phyloP scores from a whole-genome alignment of 306 rosid genomes.

The Vigna hirtella region DNA sequence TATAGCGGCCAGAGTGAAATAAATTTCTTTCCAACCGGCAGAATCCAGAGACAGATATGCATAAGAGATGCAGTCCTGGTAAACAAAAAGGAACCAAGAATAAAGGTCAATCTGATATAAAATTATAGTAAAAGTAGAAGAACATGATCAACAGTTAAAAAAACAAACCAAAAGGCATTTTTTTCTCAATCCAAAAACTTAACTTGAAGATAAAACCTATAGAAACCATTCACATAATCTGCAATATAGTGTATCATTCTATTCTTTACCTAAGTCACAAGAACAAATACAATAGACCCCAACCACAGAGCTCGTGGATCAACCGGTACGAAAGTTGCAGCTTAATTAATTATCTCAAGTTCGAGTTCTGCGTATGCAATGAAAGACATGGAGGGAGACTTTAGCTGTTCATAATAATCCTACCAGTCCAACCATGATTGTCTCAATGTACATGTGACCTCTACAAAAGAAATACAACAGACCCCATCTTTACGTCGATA shows the following conservation, averaged over 20 bases:
- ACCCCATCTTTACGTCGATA: neutral
- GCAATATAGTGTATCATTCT: conserved; percentile 9
- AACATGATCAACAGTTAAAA: conserved; percentile 5
- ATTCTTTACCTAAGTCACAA: conserved; percentile 3
- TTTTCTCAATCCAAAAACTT: neutral
- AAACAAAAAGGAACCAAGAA: conserved; percentile 8
- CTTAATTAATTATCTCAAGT: neutral
- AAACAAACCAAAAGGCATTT: neutral
- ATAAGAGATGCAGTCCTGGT: conserved; percentile 67
- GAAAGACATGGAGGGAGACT: neutral
- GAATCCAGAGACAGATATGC: conserved; percentile 57
- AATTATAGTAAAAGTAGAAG: conserved; percentile 24
- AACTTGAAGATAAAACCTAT: neutral
- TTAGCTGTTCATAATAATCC: neutral
- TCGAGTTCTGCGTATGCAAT: neutral
- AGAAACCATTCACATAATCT: conserved; percentile 5
- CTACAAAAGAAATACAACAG: neutral
- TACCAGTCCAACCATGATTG: neutral
- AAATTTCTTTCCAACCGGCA: conserved; percentile 60
- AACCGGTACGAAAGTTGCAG: neutral
- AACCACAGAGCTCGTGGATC: neutral
- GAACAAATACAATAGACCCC: conserved; percentile 26
- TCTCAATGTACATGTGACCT: neutral
- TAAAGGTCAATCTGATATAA: conserved; percentile 12
- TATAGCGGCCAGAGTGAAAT: conserved; percentile 98